Conservation (phyloP, 2,329 filamentous ascomycete species). For the Chalaropsis ovoidea region DNA sequence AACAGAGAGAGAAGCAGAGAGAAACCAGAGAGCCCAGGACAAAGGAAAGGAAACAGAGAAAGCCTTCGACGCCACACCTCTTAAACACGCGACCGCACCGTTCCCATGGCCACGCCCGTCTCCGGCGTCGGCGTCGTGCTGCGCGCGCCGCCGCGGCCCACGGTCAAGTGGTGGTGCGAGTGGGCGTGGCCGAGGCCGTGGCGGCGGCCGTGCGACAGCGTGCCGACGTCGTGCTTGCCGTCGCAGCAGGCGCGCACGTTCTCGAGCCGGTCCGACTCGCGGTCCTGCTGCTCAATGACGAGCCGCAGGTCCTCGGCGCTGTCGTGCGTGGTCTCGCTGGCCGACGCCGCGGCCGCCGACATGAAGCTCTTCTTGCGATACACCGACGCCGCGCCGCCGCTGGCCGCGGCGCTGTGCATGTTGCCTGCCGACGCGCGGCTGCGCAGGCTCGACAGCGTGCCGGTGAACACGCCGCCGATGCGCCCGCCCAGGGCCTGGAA, state of each 20-base stretch:
- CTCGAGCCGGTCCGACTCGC: conserved; percentile 70
- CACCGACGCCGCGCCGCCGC: background rate
- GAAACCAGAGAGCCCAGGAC: too few relatives aligned
- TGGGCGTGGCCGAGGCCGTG: conserved; percentile 15
- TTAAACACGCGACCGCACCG: conserved; percentile 14
- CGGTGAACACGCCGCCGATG: conserved; percentile 44
- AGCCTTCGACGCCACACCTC: background rate
- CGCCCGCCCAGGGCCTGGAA: conserved; percentile 46
- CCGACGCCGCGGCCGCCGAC: conserved; percentile 34
- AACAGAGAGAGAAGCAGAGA: background rate
- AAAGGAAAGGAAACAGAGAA: conserved; percentile 5
- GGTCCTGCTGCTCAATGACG: conserved; percentile 68
- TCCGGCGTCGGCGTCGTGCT: conserved; percentile 16
- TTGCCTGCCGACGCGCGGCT: conserved; percentile 36
- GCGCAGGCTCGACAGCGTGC: conserved; percentile 45
- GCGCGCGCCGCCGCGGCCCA: background rate
- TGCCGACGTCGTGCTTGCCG: conserved; percentile 74
- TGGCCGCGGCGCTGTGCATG: conserved; percentile 9
- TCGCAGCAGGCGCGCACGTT: conserved; percentile 97
- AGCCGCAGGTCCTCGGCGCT: conserved; percentile 74
- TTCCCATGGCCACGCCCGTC: conserved; percentile 5
- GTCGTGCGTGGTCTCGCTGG: conserved; percentile 54
- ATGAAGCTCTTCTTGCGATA: conserved; percentile 24
- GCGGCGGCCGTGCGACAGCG: conserved; percentile 32
- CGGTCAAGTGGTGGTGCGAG: conserved; percentile 15